Evolutionary conservation across 352 stramenopile species (phyloP).

Genomic region (Hyaloperonospora brassicae): DNA sequence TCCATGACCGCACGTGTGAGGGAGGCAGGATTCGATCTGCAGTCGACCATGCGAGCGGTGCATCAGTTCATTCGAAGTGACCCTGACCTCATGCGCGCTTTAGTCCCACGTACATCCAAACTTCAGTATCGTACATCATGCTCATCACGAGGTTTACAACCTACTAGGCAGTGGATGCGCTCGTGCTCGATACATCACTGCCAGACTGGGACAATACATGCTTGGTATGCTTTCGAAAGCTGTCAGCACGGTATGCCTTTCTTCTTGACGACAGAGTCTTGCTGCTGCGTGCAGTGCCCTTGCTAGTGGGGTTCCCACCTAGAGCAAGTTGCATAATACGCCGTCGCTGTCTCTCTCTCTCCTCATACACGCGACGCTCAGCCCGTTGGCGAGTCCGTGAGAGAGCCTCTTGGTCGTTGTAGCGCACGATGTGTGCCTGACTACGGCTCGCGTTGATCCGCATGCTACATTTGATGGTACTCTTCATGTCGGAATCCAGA

Average conservation of each 20-base stretch:
- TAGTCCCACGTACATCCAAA: no score
- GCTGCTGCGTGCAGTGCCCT: slow-evolving; percentile 33
- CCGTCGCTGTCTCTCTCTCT: slow-evolving; percentile 56
- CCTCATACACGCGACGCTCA: slow-evolving; percentile 58
- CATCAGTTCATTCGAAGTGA: no score
- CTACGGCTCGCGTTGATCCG: slow-evolving; percentile 66
- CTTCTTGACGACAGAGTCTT: slow-evolving; percentile 36
- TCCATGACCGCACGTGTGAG: no score
- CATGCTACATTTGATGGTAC: slow-evolving; percentile 64
- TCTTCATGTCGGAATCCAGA: slow-evolving; percentile 70
- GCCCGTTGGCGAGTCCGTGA: slow-evolving; percentile 42
- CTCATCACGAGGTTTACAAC: neutral
- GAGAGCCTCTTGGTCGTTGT: slow-evolving; percentile 51
- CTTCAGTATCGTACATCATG: no score
- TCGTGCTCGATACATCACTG: slow-evolving; percentile 17
- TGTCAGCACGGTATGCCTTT: slow-evolving; percentile 47
- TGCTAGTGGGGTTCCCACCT: slow-evolving; percentile 25
- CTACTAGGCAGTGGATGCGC: slow-evolving; percentile 19
- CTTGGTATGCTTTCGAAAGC: slow-evolving; percentile 32
- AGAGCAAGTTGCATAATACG: slow-evolving; percentile 42
- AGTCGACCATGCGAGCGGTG: no score
- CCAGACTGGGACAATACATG: slow-evolving; percentile 23
- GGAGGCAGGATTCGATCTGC: no score
- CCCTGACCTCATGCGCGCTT: no score
- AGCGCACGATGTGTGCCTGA: slow-evolving; percentile 61